Evolutionary conservation across 192 early-diverging fungal genomes (phyloP), one percentile per base, ranked within the genome.

Genomic region (Piromyces sp.): DNA sequence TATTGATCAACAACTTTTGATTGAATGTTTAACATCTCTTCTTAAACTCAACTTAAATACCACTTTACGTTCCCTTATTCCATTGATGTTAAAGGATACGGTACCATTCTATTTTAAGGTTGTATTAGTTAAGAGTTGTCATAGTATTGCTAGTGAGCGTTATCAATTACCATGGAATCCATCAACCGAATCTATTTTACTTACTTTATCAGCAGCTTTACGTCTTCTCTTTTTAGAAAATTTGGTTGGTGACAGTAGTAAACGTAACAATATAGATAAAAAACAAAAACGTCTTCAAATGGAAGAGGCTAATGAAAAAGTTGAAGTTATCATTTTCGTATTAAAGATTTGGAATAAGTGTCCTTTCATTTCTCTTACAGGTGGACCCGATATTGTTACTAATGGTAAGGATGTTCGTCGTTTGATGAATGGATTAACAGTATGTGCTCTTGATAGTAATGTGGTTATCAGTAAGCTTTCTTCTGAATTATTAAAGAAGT

Each of bases 1-100:
- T n/a, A 88, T 94, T n/a, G 95, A 97, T 84, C 91, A 95, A 68
- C 88, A 91, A 68, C 88, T 96, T 30, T 88, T 96, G 83, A 88
- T 93, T 0, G 89, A 92, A 40, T 92, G 91, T 78, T 88, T 97
- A 81, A 90, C 89, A 0, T 90, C 92, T n/a, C 87, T 95, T 83
- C 94, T 94, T 82, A 92, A 93, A 58, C 84, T 94, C 29, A 94
- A 95, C 81, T 92, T 93, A 12, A 90, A 91, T 82, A 90, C 89
- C 80, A 92, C 94, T 11, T 85, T 98, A 36, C 87, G 91, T 33
- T 87, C 87, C 1, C 87, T 96, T 29, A 87, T 96, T 81, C 92
- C 95, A 2, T 87, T 90, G 29, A 86, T 95, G 36, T 85, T 94
- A 13, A 89, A 91, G 31, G 88, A 92, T 16, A 90, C 88, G 30